Percentiles rank a stretch among this genome's conserved stretches.
phyloP scores from a whole-genome alignment of 2,329 filamentous ascomycete species.

The Elsinoe fawcettii region DNA sequence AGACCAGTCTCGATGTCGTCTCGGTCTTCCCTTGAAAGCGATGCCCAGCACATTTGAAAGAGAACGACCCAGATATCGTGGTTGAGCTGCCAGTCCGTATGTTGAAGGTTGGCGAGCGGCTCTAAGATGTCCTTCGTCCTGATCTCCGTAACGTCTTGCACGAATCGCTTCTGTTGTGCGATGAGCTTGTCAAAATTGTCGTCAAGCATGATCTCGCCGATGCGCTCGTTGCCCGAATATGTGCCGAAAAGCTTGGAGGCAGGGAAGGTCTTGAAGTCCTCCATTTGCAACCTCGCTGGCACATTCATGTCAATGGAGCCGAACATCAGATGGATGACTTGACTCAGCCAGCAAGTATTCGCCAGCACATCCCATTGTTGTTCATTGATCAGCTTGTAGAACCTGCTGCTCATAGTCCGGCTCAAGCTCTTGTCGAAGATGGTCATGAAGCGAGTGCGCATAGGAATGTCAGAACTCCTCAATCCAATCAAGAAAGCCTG shows the following conservation, averaged over 20 bases:
- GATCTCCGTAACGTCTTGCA: slow-evolving; percentile 74
- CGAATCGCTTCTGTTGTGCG: slow-evolving; percentile 70
- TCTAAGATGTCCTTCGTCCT: slow-evolving; percentile 83
- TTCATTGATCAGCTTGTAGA: slow-evolving; percentile 79
- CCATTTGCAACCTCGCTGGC: slow-evolving; percentile 67
- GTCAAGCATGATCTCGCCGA: slow-evolving; percentile 63
- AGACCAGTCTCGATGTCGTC: slow-evolving; percentile 84
- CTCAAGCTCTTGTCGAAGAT: slow-evolving; percentile 94
- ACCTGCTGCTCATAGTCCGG: slow-evolving; percentile 79
- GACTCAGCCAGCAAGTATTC: slow-evolving; percentile 94
- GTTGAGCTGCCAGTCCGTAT: slow-evolving; percentile 72
- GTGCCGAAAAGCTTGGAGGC: slow-evolving; percentile 65
- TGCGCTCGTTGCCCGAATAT: slow-evolving; percentile 62
- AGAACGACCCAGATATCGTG: slow-evolving; percentile 85
- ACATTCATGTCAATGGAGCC: slow-evolving; percentile 81
- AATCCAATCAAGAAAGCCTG: slow-evolving; percentile 97
- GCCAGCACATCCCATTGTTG: slow-evolving; percentile 96
- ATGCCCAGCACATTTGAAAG: slow-evolving; percentile 92
- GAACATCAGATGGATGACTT: slow-evolving; percentile 87
- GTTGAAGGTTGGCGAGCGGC: slow-evolving; percentile 84
- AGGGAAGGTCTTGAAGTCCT: slow-evolving; percentile 75
- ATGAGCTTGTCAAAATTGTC: slow-evolving; percentile 76
- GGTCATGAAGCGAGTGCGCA: slow-evolving; percentile 92
- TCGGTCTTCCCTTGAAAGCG: slow-evolving; percentile 77
- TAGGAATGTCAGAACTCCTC: slow-evolving; percentile 84